Base-by-base conservation (phyloP, 345 rosid genomes). In the Eutrema japonicum region DNA sequence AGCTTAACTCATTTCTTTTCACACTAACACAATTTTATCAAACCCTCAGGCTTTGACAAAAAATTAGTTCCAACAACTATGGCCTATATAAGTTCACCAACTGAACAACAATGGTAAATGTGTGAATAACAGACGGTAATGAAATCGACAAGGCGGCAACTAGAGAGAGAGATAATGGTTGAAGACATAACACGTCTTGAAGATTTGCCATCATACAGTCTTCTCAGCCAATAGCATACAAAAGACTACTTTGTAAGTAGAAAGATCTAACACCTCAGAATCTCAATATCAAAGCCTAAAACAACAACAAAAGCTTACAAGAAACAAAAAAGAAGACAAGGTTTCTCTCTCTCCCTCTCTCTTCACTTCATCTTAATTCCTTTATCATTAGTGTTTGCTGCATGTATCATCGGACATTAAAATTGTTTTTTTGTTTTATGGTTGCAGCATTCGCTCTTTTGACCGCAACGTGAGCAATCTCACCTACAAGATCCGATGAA, bases 81-180 rank as follows among this genome's bases (percentile, higher is more conserved):
- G 26, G 26, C 2, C 26, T 22, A 22, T 22, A 56, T 29, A 18
- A 13, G 71, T 22, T 35, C n/a, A 65, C 33, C 48, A 66, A 30
- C 13, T 58, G 61, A 38, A 32, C 37, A 12, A 49, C 41, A 53
- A 30, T 46, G 11, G 51, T 66, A 50, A 51, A 9, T 41, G 51
- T 61, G 42, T 68, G 63, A 46, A 57, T 18, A 30, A 64, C 83
- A 89, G 96, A 86, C 90, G 40, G 92, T 89, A 47, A 89, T 89
- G 96, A 89, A 89, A 73, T 78, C 96, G 30, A 89, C 96, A 22
- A 89, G 98, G 16, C 83, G 98, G 50, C 97, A 92, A 72, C 66
- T 95, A 42, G 99, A 95, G 78, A 88, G 92, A 79, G 99, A 95
- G 82, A 92, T 95, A 16, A 83, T 89, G 79, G 59, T 83, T 32